Evolutionary conservation across 2,329 filamentous ascomycete species (phyloP).

Genomic region (Gaeumannomyces tritici): DNA sequence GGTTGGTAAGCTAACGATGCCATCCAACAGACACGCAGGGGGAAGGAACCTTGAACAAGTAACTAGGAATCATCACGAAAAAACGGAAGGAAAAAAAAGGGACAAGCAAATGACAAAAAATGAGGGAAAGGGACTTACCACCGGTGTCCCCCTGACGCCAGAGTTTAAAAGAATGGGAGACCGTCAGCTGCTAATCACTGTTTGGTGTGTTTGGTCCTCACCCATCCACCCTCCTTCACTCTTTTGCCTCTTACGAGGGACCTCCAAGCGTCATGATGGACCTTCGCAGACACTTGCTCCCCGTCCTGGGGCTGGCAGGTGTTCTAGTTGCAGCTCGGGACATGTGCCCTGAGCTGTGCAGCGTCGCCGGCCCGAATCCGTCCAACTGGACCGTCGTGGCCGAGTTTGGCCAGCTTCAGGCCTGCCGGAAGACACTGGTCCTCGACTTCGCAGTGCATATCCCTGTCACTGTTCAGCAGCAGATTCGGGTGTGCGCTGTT

Average conservation of each 20-base stretch:
- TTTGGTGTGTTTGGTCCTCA: not conserved
- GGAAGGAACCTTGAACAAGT: no score
- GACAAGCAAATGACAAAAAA: no score
- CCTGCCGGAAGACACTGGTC: constrained; percentile 3
- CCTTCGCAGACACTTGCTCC: not conserved
- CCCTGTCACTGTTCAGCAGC: constrained; percentile 5
- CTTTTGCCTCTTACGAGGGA: not conserved
- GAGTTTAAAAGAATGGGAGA: not conserved
- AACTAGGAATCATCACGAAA: no score
- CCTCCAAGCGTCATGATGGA: not conserved
- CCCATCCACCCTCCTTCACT: not conserved
- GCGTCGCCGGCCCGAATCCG: constrained; percentile 1
- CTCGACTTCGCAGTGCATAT: not conserved
- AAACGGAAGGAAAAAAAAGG: not conserved
- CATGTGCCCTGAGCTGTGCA: constrained; percentile 6
- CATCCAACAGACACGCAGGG: no score
- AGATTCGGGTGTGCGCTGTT: constrained; percentile 6
- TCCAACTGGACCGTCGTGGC: constrained; percentile 7
- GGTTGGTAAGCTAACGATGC: no score
- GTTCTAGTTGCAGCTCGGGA: constrained; percentile 1
- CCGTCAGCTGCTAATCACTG: not conserved
- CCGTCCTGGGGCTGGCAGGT: constrained; percentile 1
- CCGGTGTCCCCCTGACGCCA: no score
- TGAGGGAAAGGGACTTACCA: no score
- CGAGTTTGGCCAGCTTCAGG: constrained; percentile 5